Evolutionary conservation across 768 basidiomycete species (phyloP).

Genomic region (Boletus fagicola): DNA sequence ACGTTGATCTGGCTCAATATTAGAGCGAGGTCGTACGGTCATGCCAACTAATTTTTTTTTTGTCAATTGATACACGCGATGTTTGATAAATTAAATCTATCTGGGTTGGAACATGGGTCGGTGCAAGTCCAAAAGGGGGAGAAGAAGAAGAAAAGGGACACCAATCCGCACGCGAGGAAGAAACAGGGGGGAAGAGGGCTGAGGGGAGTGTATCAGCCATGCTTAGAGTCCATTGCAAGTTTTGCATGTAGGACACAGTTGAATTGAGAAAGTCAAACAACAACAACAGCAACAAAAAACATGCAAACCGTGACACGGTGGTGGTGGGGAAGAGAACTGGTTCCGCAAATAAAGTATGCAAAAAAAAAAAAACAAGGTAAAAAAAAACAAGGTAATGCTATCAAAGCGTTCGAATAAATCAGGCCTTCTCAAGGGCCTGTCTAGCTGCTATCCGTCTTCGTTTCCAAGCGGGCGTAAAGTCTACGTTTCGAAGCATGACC

Average conservation of each 20-base stretch:
- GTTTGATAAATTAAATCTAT: conserved; percentile 23
- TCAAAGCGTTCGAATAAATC: conserved; percentile 17
- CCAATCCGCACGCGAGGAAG: not conserved
- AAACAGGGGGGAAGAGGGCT: not conserved
- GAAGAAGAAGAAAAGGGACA: not conserved
- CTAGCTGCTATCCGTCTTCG: conserved; percentile 29
- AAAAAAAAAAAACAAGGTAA: too few relatives aligned
- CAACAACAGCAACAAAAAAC: not conserved
- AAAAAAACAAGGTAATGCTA: not conserved
- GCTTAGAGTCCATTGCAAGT: conserved; percentile 15
- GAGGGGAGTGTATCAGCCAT: not conserved
- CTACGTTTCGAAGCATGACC: conserved; percentile 31
- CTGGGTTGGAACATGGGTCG: conserved; percentile 7
- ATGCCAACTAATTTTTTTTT: not conserved
- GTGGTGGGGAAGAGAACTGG: not conserved
- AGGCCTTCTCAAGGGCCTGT: conserved; percentile 24
- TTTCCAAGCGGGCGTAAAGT: conserved; percentile 35
- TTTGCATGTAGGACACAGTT: not conserved
- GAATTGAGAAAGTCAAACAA: not conserved
- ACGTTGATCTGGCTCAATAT: too few relatives aligned
- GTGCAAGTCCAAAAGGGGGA: not conserved
- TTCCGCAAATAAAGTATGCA: conserved; percentile 24
- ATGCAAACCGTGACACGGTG: not conserved
- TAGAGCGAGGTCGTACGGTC: not conserved
- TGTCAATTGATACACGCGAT: not conserved